Conservation (phyloP, 345 rosid species). For the Cochlearia excelsa region DNA sequence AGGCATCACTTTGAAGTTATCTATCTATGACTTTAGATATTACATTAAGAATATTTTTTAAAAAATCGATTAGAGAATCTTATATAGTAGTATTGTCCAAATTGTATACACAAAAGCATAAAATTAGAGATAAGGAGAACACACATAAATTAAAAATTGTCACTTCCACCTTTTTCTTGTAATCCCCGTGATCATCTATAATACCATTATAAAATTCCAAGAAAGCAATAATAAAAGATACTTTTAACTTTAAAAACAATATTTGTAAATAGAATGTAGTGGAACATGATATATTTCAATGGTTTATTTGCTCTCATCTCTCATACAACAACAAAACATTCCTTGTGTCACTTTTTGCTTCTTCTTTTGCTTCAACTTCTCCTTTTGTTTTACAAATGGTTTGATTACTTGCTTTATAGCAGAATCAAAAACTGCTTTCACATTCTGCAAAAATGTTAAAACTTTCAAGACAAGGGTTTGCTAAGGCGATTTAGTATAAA, state of each 20-base stretch:
- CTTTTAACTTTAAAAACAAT: background rate
- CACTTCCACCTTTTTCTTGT: slow-evolving; percentile 29
- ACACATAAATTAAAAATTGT: slow-evolving; percentile 12
- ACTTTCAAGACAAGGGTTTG: no score
- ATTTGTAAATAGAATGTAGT: slow-evolving; percentile 16
- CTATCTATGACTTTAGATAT: no score
- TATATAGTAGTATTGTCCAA: no score
- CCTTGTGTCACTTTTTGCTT: slow-evolving; percentile 24
- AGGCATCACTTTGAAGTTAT: background rate
- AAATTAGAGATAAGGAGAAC: no score
- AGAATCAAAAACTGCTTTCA: slow-evolving; percentile 81
- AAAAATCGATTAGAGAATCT: no score
- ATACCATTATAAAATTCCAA: background rate
- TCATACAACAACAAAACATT: no score
- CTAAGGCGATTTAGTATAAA: no score
- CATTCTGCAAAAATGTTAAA: slow-evolving; percentile 48
- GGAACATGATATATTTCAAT: slow-evolving; percentile 1
- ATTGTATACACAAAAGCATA: no score
- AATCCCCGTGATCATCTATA: slow-evolving; percentile 31
- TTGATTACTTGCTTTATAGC: slow-evolving; percentile 79
- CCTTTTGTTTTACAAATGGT: slow-evolving; percentile 63
- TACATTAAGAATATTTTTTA: no score
- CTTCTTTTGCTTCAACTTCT: slow-evolving; percentile 31
- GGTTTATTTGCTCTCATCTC: no score
- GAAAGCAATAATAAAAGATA: slow-evolving; percentile 21